A percentile compares a stretch with the other conserved stretches of the same genome.
These are phyloP conservation scores for Harringtonia aguacate DNA, from an alignment of 2,329 filamentous ascomycete species.

Conservation along the genomic window DNA sequence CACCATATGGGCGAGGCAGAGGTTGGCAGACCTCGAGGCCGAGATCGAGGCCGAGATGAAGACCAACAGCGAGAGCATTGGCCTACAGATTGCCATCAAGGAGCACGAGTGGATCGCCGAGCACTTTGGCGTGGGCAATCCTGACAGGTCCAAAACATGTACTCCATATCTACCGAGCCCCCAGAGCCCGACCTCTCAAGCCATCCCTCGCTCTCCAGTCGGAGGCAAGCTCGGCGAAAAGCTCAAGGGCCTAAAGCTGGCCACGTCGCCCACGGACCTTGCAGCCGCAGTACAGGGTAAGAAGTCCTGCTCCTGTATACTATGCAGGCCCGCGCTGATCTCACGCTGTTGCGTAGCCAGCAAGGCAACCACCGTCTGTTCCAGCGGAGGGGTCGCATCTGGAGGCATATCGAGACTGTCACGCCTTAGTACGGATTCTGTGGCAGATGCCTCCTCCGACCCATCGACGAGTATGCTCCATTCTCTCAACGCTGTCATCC, in stretches of 20 bases:
- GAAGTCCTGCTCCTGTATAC: conserved; percentile 8
- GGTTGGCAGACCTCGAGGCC: conserved; percentile 60
- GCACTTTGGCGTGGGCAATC: conserved; percentile 56
- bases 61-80: conserved; percentile 70
- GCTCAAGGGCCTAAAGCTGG: conserved; percentile 66
- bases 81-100: conserved; percentile 70
- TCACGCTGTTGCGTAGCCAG: conserved; percentile 10
- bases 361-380: not conserved
- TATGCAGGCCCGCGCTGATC: not conserved
- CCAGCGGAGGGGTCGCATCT: not conserved
- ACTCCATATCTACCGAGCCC: conserved; percentile 10
- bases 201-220: conserved; percentile 48
- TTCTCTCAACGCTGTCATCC: conserved; percentile 30
- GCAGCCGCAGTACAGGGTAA: conserved; percentile 41
- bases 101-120: conserved; percentile 79
- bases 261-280: conserved; percentile 59
- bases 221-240: conserved; percentile 68
- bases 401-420: not conserved
- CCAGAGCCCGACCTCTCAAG: conserved; percentile 29
- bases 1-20: conserved; percentile 81
- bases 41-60: conserved; percentile 68
- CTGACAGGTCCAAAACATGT: conserved; percentile 11
- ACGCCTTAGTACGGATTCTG: not conserved
- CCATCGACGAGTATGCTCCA: not conserved
- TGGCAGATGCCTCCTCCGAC: not conserved